Conservation (phyloP, 1,284 basidiomycete species). For the Omphalotus olearius region DNA sequence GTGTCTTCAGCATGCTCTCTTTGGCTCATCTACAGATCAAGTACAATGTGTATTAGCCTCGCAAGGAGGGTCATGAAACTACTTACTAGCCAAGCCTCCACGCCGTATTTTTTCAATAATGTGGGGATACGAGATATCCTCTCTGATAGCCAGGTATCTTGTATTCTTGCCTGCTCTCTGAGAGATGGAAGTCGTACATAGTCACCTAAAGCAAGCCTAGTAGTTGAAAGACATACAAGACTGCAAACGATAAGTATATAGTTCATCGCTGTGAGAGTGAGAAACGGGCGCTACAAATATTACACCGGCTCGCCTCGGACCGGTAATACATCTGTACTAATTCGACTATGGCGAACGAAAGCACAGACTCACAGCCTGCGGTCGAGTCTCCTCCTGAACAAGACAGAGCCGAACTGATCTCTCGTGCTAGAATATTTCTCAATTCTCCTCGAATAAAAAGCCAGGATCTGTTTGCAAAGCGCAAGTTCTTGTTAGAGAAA, state of each 20-base stretch:
- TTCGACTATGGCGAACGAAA: constrained; percentile 3
- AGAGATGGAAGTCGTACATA: constrained; percentile 40
- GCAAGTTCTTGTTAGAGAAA: constrained; percentile 66
- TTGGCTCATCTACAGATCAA: constrained; percentile 34
- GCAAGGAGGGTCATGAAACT: background rate
- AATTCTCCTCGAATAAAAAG: constrained; percentile 57
- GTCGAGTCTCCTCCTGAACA: background rate
- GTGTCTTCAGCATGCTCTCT: constrained; percentile 53
- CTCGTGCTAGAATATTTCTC: constrained; percentile 60
- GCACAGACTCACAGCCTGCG: background rate
- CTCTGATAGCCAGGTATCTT: constrained; percentile 40
- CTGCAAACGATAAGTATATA: background rate
- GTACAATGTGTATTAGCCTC: too few relatives aligned
- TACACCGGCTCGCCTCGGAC: background rate
- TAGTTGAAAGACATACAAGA: background rate
- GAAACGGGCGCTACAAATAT: too few relatives aligned
- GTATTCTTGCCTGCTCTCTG: constrained; percentile 39
- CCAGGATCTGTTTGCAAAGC: constrained; percentile 54
- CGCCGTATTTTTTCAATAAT: constrained; percentile 38
- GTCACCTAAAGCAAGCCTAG: constrained; percentile 17
- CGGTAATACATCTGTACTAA: background rate
- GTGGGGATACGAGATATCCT: constrained; percentile 36
- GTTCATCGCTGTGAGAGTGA: background rate
- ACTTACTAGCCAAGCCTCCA: constrained; percentile 41
- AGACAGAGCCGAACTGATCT: constrained; percentile 41